These are phyloP conservation scores for Melastoma malabathricum DNA, from an alignment of 345 rosid genomes.

Conservation along the genomic window DNA sequence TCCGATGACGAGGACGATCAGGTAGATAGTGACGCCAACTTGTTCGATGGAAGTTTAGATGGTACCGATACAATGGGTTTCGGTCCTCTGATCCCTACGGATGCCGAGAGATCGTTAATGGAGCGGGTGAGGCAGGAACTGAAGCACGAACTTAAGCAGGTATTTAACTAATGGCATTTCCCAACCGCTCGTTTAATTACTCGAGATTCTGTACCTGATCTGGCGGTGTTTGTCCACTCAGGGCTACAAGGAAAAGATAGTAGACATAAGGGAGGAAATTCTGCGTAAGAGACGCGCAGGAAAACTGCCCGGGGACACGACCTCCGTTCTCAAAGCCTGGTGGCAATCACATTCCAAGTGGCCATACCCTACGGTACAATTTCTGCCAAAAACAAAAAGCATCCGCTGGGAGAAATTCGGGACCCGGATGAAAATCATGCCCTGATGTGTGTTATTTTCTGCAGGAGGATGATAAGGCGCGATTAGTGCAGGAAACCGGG, in stretches of 20 bases:
- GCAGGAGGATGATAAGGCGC: slow-evolving; percentile 98
- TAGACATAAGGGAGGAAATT: slow-evolving; percentile 92
- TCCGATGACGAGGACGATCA: slow-evolving; percentile 95
- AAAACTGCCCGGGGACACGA: slow-evolving; percentile 93
- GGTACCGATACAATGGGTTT: slow-evolving; percentile 69
- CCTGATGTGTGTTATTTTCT: too few relatives aligned
- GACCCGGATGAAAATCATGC: too few relatives aligned
- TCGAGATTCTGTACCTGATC: too few relatives aligned
- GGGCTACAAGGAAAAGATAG: slow-evolving; percentile 97
- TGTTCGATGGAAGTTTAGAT: slow-evolving; percentile 72
- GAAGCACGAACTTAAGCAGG: slow-evolving; percentile 93
- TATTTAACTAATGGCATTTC: slow-evolving; percentile 10
- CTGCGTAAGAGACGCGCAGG: slow-evolving; percentile 97
- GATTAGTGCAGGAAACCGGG: slow-evolving; percentile 92
- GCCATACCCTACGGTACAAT: slow-evolving; percentile 93
- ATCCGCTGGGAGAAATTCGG: too few relatives aligned
- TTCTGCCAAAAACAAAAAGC: background rate
- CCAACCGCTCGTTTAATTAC: background rate
- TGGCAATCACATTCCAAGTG: slow-evolving; percentile 97
- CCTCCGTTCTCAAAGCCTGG: slow-evolving; percentile 82
- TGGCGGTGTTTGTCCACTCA: slow-evolving; percentile 8
- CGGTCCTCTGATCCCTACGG: slow-evolving; percentile 94
- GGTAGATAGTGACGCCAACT: slow-evolving; percentile 68
- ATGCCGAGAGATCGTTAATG: slow-evolving; percentile 91
- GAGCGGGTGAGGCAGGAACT: slow-evolving; percentile 94